Base-by-base conservation (phyloP, 768 basidiomycete genomes). In the Scleroderma citrinum region DNA sequence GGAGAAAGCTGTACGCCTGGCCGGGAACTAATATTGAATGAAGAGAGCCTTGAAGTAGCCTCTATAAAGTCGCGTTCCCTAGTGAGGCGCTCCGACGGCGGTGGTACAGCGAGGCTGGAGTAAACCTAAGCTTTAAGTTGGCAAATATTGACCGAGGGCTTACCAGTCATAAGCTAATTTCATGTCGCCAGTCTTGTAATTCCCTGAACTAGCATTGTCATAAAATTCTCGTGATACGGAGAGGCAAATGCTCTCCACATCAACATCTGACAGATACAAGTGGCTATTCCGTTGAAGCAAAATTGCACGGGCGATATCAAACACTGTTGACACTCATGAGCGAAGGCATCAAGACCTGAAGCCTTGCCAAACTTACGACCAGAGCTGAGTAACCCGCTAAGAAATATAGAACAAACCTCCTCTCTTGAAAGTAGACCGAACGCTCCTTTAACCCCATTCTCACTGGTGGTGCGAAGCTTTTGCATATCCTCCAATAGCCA, bases 91-190 rank as follows among this genome's bases (percentile, higher is more conserved):
- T 81, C 77, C 0, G 92, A 84, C 4, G 73, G 66, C 6, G 71
- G 72, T 1, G 88, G 82, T 12, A 97, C 87, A 44, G 83, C 73
- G 47, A 98, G 74, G 59, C 95, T 97, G 59, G 47, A 46, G 21
- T 29, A 21, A 44, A 11, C 43, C 3, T 44, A 10, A 44, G 43
- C 12, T 21, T n/a, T 32, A 47, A 49, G 21, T 51, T 21, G 37
- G 60, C 43, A 57, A 50, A 48, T 30, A 29, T 31, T 11, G 12
- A 30, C 31, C 24, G 34, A 34, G 44, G 45, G 21, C 59, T 52
- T 65, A 96, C 95, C 96, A 98, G 49, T 95, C 91, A 66, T 94
- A 94, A 1, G 96, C 96, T 43, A 92, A 73, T 64, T 92, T 95
- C 94, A 99, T 97, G 45, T 95, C 92, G 4, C 95, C 94, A 32